Percentiles rank a stretch among this genome's conserved stretches.
These are phyloP conservation scores for Gastrodia elata DNA, from an alignment of 106 monocot genomes.

Conservation along the genomic window DNA sequence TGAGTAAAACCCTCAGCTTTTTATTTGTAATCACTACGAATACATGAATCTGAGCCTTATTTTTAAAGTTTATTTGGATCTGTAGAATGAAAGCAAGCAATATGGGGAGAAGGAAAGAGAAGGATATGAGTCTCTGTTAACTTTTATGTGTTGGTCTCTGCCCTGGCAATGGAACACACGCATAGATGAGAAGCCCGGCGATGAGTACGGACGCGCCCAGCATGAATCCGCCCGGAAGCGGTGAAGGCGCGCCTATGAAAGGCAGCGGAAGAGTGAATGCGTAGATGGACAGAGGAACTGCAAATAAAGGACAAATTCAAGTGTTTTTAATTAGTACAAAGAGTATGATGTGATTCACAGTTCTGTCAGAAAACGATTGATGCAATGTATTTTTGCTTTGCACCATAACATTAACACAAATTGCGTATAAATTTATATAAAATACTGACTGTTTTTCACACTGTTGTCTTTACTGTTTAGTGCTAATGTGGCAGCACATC, in stretches of 20 bases:
- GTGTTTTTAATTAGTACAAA: no score
- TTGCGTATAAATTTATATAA: no score
- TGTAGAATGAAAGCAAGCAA: not conserved
- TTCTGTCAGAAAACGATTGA: no score
- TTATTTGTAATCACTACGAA: no score
- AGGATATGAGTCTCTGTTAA: not conserved
- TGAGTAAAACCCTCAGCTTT: not conserved
- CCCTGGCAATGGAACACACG: conserved; percentile 22
- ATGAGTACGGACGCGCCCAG: conserved; percentile 60
- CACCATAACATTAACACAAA: no score
- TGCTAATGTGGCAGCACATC: no score
- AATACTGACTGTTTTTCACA: no score
- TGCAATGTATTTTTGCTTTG: no score
- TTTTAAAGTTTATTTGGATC: no score
- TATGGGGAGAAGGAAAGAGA: not conserved
- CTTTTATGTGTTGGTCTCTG: not conserved
- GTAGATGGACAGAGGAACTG: conserved; percentile 95
- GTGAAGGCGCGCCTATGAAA: conserved; percentile 62
- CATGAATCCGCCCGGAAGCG: conserved; percentile 65
- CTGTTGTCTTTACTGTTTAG: no score
- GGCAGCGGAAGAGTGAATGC: conserved; percentile 96
- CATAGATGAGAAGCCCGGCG: conserved; percentile 71
- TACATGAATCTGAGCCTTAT: no score
- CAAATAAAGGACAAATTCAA: conserved; percentile 1
- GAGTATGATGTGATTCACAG: no score